phyloP scores from a whole-genome alignment of 305 asterid genomes.

The Fraxinus platypoda region DNA sequence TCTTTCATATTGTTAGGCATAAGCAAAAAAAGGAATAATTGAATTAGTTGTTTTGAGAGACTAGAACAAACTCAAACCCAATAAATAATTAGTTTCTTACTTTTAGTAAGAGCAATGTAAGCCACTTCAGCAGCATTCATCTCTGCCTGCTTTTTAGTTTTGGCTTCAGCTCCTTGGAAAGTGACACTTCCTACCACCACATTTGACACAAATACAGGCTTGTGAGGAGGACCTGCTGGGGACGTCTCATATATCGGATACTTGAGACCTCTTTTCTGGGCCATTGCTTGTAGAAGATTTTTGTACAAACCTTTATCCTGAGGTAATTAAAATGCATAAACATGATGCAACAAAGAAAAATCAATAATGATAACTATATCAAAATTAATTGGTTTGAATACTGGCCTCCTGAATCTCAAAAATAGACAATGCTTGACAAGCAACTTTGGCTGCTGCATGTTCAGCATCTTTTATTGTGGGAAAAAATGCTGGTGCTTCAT shows the following conservation, averaged over 20 bases:
- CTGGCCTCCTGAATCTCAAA: slow-evolving; percentile 59
- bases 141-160: slow-evolving; percentile 75
- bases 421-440: slow-evolving; percentile 52
- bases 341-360: background rate
- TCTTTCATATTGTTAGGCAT: background rate
- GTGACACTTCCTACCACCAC: slow-evolving; percentile 51
- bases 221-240: slow-evolving; percentile 52
- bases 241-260: slow-evolving; percentile 57
- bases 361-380: slow-evolving; percentile 14
- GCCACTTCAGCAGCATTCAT: slow-evolving; percentile 80
- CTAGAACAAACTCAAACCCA: slow-evolving; percentile 7
- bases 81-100: slow-evolving; percentile 38
- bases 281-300: slow-evolving; percentile 64
- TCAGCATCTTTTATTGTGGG: slow-evolving; percentile 83
- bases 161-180: slow-evolving; percentile 57
- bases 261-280: slow-evolving; percentile 49
- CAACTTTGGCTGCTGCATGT: slow-evolving; percentile 78
- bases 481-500: slow-evolving; percentile 44
- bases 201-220: slow-evolving; percentile 46
- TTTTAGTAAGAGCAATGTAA: slow-evolving; percentile 38
- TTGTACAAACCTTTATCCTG: slow-evolving; percentile 69
- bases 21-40: background rate
- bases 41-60: slow-evolving; percentile 1
- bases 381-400: slow-evolving; percentile 17
- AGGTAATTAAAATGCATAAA: slow-evolving; percentile 13